phyloP scores from a whole-genome alignment of 805 yeast genomes.

The Jamesozyma jinghongensis region DNA sequence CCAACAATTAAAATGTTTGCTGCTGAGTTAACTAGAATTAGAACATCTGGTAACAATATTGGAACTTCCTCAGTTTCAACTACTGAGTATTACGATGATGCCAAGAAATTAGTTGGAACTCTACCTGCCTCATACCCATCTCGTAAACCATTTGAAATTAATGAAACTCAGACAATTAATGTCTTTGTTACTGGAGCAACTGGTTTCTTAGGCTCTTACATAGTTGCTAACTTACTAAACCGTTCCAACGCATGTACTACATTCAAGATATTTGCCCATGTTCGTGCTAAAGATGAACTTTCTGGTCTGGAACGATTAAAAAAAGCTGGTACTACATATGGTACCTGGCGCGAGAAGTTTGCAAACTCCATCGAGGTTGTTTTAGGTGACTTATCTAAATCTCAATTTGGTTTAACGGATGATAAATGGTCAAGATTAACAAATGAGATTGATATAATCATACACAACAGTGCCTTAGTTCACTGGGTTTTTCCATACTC shows the following conservation, averaged over 20 bases:
- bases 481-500: slow-evolving; percentile 98
- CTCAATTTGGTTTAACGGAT: slow-evolving; percentile 60
- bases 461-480: slow-evolving; percentile 96
- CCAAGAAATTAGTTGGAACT: slow-evolving; percentile 39
- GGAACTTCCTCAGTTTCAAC: slow-evolving; percentile 24
- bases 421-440: slow-evolving; percentile 50
- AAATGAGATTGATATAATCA: slow-evolving; percentile 61
- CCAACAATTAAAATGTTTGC: slow-evolving; percentile 83
- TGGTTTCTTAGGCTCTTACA: slow-evolving; percentile 91
- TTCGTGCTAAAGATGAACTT: slow-evolving; percentile 63
- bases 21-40: slow-evolving; percentile 51
- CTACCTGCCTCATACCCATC: slow-evolving; percentile 41
- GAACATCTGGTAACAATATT: slow-evolving; percentile 37
- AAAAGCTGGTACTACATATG: slow-evolving; percentile 71
- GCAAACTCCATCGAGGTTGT: slow-evolving; percentile 54
- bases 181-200: slow-evolving; percentile 93
- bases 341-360: slow-evolving; percentile 50
- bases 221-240: slow-evolving; percentile 64
- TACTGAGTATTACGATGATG: slow-evolving; percentile 62
- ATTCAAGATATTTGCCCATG: slow-evolving; percentile 75
- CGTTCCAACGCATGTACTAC: slow-evolving; percentile 36
- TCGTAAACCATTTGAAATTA: slow-evolving; percentile 20
- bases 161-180: slow-evolving; percentile 33
- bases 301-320: slow-evolving; percentile 71
- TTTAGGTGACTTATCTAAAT: slow-evolving; percentile 68